These are phyloP conservation scores for Ballota nigra DNA, from an alignment of 257 asterid species.

Conservation along the genomic window DNA sequence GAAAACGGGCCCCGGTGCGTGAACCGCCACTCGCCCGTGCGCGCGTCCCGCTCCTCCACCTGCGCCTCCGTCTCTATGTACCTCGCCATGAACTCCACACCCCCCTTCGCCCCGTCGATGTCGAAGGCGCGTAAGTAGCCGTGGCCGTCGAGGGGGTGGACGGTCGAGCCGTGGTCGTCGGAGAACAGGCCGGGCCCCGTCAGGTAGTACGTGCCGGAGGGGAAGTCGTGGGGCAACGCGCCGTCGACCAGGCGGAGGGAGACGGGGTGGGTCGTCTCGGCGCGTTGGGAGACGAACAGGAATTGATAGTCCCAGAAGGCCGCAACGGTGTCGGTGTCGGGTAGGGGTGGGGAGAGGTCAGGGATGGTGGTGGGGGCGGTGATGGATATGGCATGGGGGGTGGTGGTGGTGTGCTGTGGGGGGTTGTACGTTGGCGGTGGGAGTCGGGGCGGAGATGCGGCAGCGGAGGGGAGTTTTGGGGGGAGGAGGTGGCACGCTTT, in stretches of 20 bases:
- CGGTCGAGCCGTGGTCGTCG: slow-evolving; percentile 97
- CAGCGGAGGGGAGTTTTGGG: slow-evolving; percentile 36
- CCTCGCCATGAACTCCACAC: slow-evolving; percentile 78
- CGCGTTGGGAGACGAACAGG: slow-evolving; percentile 87
- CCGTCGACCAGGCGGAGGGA: slow-evolving; percentile 78
- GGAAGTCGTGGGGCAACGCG: slow-evolving; percentile 70
- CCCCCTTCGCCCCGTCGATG: slow-evolving; percentile 42
- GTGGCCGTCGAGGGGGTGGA: slow-evolving; percentile 95
- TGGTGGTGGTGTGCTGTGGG: slow-evolving; percentile 34
- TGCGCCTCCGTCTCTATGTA: slow-evolving; percentile 96
- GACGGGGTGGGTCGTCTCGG: slow-evolving; percentile 63
- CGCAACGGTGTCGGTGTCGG: slow-evolving; percentile 43
- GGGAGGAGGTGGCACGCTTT: slow-evolving; percentile 57
- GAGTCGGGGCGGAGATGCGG: slow-evolving; percentile 35
- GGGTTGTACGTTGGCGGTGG: slow-evolving; percentile 44
- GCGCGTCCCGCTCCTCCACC: slow-evolving; percentile 78
- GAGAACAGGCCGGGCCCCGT: slow-evolving; percentile 91
- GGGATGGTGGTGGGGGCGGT: slow-evolving; percentile 41
- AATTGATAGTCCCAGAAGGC: slow-evolving; percentile 93
- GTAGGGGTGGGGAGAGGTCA: slow-evolving; percentile 4
- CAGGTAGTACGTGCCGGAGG: slow-evolving; percentile 78
- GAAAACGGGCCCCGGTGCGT: slow-evolving; percentile 98
- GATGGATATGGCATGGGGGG: slow-evolving; percentile 63
- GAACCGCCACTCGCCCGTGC: slow-evolving; percentile 85
- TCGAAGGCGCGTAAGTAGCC: slow-evolving; percentile 75